Evolutionary conservation across 2,329 filamentous ascomycete genomes (phyloP), one percentile per base, ranked within the genome.

Genomic region (Aspergillus spinulosporus): DNA sequence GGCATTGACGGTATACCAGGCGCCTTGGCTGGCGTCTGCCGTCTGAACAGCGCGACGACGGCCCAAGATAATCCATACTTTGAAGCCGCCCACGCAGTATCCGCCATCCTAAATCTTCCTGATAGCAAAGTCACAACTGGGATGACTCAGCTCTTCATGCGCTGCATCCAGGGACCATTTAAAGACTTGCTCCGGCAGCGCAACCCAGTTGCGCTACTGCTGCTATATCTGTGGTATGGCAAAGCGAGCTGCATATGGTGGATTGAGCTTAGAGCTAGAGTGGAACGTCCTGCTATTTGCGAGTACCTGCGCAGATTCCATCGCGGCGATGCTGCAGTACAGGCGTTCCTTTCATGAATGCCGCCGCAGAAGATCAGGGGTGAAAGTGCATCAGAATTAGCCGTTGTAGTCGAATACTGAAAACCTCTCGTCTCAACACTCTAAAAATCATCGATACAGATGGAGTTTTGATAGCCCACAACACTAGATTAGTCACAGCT

Each of bases 221-320:
- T 79, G 36, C 59, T 79, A 0, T 76, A 76, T 59, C 54, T 78
- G 3, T 79, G 76, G 76, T 79, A 78, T 46, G 63, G 65, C 15
- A 78, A 77, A 62, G 67, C 69, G 53, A 49, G 75, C 36, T 68
- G 67, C 62, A 70, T 78, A 58, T 79, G 77, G 77, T 79, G 75
- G 74, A 71, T 79, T 57, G 70, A 70, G 15, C 65, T 78, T 0
- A 67, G 77, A 32, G 73, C 75, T 1, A 68, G 68, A 51, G 68
- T 79, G 36, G 77, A 79, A 61, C 72, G 72, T 43, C 74, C 72
- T 37, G 66, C 76, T n/a, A 79, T 79, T 43, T 67, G 66, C 54
- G 58, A 56, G 9, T 79, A 79, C 43, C 57, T 79, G 34, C 4
- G 11, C 4, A 4, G 11, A 11, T 37, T 12, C 9, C 34, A 37